Conservation (phyloP, 176 grass and related monocot genomes). For the Paspalum notatum region DNA sequence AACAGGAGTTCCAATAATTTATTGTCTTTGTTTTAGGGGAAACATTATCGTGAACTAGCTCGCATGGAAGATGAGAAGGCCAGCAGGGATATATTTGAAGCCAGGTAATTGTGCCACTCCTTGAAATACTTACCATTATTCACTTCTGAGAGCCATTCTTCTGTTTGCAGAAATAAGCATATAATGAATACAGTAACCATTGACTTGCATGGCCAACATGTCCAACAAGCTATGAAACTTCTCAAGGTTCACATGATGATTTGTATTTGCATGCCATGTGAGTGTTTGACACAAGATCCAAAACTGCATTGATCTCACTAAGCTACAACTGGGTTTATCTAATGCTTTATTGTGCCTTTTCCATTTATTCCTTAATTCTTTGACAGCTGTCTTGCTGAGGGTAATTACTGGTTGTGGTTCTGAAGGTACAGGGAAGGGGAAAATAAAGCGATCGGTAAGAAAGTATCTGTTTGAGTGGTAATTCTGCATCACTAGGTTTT, state of each 20-base stretch:
- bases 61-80: slow-evolving; percentile 73
- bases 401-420: slow-evolving; percentile 90
- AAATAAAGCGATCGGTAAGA: slow-evolving; percentile 80
- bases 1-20: background rate
- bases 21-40: slow-evolving; percentile 59
- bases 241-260: slow-evolving; percentile 80
- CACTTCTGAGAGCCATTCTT: slow-evolving; percentile 35
- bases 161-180: slow-evolving; percentile 71
- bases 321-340: slow-evolving; percentile 27
- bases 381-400: slow-evolving; percentile 70
- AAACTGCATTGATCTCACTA: background rate
- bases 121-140: slow-evolving; percentile 2
- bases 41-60: slow-evolving; percentile 80
- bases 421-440: slow-evolving; percentile 84
- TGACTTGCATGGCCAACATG: slow-evolving; percentile 92
- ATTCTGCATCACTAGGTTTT: slow-evolving; percentile 2
- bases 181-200: slow-evolving; percentile 92
- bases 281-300: slow-evolving; percentile 28
- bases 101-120: slow-evolving; percentile 53
- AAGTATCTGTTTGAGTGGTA: slow-evolving; percentile 6
- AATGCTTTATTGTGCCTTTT: slow-evolving; percentile 29
- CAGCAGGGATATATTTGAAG: slow-evolving; percentile 79
- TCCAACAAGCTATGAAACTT: slow-evolving; percentile 82
- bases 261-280: slow-evolving; percentile 85
- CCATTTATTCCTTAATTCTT: background rate